A percentile compares a stretch with the other conserved stretches of the same genome.
These are phyloP conservation scores for Cladophialophora yegresii DNA, from an alignment of 2,329 filamentous ascomycete genomes.

Conservation along the genomic window DNA sequence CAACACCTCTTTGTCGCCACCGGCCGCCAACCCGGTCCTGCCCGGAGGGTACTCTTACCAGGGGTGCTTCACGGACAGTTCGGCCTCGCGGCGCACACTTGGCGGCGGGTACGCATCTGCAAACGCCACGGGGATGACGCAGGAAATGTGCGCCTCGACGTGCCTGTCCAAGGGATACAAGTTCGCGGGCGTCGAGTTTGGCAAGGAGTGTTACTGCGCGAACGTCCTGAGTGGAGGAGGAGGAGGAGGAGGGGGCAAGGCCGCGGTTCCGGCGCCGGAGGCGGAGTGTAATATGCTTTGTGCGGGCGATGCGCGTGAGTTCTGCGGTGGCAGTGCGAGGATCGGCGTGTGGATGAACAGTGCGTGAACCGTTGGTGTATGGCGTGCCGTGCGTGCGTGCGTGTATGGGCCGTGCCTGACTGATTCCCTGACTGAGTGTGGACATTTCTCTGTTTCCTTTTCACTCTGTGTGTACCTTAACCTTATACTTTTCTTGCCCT, in stretches of 20 bases:
- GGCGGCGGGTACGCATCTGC: conserved; percentile 42
- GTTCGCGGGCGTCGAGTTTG: conserved; percentile 47
- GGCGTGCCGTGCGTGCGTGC: background rate
- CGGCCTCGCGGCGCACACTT: conserved; percentile 22
- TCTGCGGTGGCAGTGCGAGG: conserved; percentile 36
- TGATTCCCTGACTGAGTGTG: no score
- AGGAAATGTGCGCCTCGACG: conserved; percentile 38
- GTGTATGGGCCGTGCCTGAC: background rate
- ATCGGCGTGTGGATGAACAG: conserved; percentile 34
- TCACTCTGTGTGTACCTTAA: no score
- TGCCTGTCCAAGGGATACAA: conserved; percentile 36
- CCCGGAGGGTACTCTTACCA: conserved; percentile 21
- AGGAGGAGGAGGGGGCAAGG: conserved; percentile 20
- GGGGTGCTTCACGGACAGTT: conserved; percentile 34
- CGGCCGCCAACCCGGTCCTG: conserved; percentile 17
- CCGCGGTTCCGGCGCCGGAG: conserved; percentile 9
- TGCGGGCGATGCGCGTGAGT: conserved; percentile 34
- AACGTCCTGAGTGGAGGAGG: conserved; percentile 28
- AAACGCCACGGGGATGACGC: conserved; percentile 53
- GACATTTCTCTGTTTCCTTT: no score
- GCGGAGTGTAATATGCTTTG: conserved; percentile 34
- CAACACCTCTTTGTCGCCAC: conserved; percentile 25
- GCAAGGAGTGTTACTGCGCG: conserved; percentile 42
- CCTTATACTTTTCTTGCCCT: no score
- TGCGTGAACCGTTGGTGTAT: background rate